Conservation (phyloP, 257 asterid genomes). For the Solanum stenotomum region DNA sequence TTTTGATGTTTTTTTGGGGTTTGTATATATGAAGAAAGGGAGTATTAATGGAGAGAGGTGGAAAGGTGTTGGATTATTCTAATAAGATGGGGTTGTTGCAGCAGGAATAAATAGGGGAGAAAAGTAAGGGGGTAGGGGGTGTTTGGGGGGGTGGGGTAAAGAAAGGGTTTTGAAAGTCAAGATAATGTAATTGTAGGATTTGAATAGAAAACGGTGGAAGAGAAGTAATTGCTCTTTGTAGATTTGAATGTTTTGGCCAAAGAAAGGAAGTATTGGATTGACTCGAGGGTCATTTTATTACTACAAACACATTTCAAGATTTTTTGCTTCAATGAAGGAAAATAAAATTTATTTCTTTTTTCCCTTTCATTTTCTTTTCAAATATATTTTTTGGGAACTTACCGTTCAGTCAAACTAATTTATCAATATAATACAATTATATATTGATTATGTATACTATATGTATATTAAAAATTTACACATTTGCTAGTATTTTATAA, state of each 20-base stretch:
- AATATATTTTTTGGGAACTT: no score
- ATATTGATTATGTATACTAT: neutral
- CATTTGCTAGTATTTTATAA: neutral
- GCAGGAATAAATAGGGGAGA: conserved; percentile 28
- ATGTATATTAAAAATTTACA: neutral
- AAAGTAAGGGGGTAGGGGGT: neutral
- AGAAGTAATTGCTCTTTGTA: conserved; percentile 11
- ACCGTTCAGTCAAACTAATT: neutral
- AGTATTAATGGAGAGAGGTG: conserved; percentile 34
- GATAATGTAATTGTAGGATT: conserved; percentile 20
- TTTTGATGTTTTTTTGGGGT: conserved; percentile 4
- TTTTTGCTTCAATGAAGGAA: neutral
- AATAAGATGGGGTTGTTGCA: conserved; percentile 40
- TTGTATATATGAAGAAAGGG: conserved; percentile 14
- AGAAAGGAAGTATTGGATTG: conserved; percentile 17
- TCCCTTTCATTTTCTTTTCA: neutral
- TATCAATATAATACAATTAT: neutral
- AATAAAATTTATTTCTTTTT: neutral
- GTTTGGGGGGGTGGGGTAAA: neutral
- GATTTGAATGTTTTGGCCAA: conserved; percentile 8
- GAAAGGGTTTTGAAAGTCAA: conserved; percentile 36
- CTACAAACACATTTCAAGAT: neutral
- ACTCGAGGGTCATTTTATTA: conserved; percentile 31
- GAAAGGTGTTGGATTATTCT: conserved; percentile 24
- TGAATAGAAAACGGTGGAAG: conserved; percentile 33